phyloP scores from a whole-genome alignment of 805 yeast species.

The Wickerhamomyces pijperi region DNA sequence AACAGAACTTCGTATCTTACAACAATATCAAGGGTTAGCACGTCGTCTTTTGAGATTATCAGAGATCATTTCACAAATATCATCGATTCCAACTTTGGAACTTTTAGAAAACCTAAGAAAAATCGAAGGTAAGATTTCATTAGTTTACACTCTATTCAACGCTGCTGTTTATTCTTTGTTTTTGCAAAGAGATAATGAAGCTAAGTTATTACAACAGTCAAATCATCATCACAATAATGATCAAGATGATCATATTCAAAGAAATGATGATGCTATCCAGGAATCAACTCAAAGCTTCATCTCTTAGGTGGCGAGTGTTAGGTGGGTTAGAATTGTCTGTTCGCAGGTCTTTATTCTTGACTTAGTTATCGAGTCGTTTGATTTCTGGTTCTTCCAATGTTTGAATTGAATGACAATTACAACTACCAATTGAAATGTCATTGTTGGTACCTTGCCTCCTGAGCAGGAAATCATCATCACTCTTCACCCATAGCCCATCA shows the following conservation, averaged over 20 bases:
- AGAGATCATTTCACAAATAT: conserved; percentile 12
- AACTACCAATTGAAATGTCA: too few species aligned
- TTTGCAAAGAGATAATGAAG: conserved; percentile 38
- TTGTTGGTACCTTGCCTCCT: too few species aligned
- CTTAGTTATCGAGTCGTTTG: too few species aligned
- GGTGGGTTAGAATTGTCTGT: too few species aligned
- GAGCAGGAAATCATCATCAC: too few species aligned
- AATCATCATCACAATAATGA: too few species aligned
- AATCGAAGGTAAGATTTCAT: conserved; percentile 51
- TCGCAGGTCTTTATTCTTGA: too few species aligned
- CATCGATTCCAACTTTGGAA: conserved; percentile 18
- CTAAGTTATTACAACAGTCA: conserved; percentile 8
- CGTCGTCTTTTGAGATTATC: conserved; percentile 20
- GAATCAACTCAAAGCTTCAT: conserved; percentile 14
- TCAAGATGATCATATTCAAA: not conserved
- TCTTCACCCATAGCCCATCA: too few species aligned
- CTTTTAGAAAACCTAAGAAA: conserved; percentile 41
- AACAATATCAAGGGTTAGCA: conserved; percentile 28
- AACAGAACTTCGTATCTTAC: conserved; percentile 25
- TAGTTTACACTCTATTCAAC: conserved; percentile 55
- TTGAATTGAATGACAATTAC: too few species aligned
- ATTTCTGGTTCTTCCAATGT: too few species aligned
- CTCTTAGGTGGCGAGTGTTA: too few species aligned
- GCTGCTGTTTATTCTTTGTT: conserved; percentile 62
- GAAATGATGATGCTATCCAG: conserved; percentile 7